These are phyloP conservation scores for Emericellopsis atlantica DNA, from an alignment of 2,329 filamentous ascomycete species.

Conservation along the genomic window DNA sequence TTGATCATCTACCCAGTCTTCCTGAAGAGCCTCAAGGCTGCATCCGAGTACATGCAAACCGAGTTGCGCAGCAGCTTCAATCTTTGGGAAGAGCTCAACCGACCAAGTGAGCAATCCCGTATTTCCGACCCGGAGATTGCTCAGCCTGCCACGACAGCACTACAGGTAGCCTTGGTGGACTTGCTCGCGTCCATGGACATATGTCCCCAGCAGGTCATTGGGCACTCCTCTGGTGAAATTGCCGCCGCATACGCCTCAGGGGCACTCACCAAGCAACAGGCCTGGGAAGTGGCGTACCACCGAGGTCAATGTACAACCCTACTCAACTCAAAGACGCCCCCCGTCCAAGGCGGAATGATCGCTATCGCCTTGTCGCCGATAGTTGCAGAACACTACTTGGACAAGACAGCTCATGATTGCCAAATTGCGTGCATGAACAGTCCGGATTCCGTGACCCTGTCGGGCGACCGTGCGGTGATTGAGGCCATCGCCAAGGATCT, in stretches of 20 bases:
- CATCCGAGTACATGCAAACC: slow-evolving; percentile 15
- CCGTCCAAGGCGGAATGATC: slow-evolving; percentile 26
- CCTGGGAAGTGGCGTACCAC: slow-evolving; percentile 27
- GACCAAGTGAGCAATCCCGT: slow-evolving; percentile 8
- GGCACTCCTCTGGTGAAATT: slow-evolving; percentile 34
- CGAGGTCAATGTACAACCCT: slow-evolving; percentile 22
- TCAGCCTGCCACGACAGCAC: slow-evolving; percentile 26
- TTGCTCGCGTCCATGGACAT: slow-evolving; percentile 20
- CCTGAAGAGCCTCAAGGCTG: slow-evolving; percentile 21
- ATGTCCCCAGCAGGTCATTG: slow-evolving; percentile 20
- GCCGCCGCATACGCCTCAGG: slow-evolving; percentile 28
- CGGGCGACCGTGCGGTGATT: slow-evolving; percentile 21
- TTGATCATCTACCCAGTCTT: slow-evolving; percentile 28
- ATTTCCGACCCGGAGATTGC: slow-evolving; percentile 22
- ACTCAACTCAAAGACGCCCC: slow-evolving; percentile 12
- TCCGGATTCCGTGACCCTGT: slow-evolving; percentile 27
- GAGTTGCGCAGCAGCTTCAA: slow-evolving; percentile 17
- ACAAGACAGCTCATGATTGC: slow-evolving; percentile 7
- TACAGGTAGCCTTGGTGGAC: slow-evolving; percentile 29
- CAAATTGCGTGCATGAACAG: slow-evolving; percentile 32
- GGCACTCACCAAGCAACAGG: slow-evolving; percentile 19
- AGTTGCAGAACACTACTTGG: slow-evolving; percentile 15
- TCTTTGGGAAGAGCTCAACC: slow-evolving; percentile 22
- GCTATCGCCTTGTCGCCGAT: slow-evolving; percentile 20
- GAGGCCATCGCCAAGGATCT: slow-evolving; percentile 17